These are phyloP conservation scores for Lentinula boryana DNA, from an alignment of 768 basidiomycete species.

Conservation along the genomic window DNA sequence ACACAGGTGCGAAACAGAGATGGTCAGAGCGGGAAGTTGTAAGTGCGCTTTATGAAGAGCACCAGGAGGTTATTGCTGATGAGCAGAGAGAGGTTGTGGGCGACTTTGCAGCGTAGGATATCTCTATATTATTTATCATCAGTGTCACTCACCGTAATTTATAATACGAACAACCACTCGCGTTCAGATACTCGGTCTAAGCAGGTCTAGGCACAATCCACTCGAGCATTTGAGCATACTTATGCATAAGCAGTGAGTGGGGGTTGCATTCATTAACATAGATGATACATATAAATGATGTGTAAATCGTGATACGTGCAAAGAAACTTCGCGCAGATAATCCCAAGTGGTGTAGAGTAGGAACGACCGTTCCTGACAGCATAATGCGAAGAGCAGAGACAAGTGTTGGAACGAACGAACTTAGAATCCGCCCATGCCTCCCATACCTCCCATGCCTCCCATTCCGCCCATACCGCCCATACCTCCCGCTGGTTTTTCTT, in stretches of 20 bases:
- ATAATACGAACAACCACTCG: neutral
- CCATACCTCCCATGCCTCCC: conserved; percentile 8
- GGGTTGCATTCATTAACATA: neutral
- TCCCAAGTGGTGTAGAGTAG: neutral
- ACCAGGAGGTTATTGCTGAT: conserved; percentile 42
- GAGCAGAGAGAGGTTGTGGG: conserved; percentile 42
- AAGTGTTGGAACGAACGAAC: neutral
- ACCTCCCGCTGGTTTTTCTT: conserved; percentile 56
- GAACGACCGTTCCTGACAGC: neutral
- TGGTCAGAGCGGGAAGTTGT: conserved; percentile 66
- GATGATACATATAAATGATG: neutral
- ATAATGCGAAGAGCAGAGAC: neutral
- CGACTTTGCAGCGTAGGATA: conserved; percentile 21
- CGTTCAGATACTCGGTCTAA: too few species aligned
- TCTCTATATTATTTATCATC: neutral
- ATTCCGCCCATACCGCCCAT: conserved; percentile 58
- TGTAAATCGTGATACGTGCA: neutral
- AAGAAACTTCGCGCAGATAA: neutral
- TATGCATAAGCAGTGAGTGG: neutral
- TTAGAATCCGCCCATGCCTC: conserved; percentile 8
- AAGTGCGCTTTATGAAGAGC: conserved; percentile 55
- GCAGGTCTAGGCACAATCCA: too few species aligned
- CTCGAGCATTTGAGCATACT: neutral
- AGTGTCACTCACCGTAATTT: neutral
- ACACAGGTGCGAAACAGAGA: conserved; percentile 24